Conservation (phyloP, 805 yeast species). For the Grigorovia jiainica region DNA sequence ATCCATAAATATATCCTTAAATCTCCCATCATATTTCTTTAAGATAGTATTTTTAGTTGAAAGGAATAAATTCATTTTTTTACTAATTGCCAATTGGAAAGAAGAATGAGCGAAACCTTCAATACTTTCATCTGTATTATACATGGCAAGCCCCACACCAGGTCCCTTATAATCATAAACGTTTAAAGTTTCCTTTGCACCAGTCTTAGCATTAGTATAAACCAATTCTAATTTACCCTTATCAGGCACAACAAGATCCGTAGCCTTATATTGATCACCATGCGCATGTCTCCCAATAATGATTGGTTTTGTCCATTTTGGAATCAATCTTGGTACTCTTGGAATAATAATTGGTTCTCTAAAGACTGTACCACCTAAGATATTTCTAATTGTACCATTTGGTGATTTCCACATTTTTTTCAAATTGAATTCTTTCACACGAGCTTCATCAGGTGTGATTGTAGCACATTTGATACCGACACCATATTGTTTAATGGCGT, state of each 20-base stretch:
- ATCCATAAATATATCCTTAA: conserved; percentile 69
- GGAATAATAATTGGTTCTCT: conserved; percentile 77
- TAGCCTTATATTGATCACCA: conserved; percentile 79
- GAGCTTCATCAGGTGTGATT: conserved; percentile 73
- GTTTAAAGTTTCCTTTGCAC: conserved; percentile 13
- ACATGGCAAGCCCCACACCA: conserved; percentile 77
- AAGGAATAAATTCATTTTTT: conserved; percentile 54
- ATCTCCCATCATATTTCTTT: conserved; percentile 74
- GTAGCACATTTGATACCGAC: conserved; percentile 83
- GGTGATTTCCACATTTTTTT: conserved; percentile 83
- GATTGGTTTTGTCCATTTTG: conserved; percentile 75
- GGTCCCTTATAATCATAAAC: conserved; percentile 48
- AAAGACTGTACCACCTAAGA: conserved; percentile 74
- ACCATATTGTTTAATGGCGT: conserved; percentile 63
- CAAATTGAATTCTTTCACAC: conserved; percentile 65
- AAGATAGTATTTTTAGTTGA: conserved; percentile 76
- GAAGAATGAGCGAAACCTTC: conserved; percentile 72
- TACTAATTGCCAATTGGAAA: conserved; percentile 60
- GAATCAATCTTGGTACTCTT: conserved; percentile 66
- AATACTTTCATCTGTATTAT: conserved; percentile 73
- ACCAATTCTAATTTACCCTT: conserved; percentile 55
- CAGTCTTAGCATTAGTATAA: conserved; percentile 54
- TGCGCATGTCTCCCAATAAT: conserved; percentile 81
- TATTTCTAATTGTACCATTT: conserved; percentile 76
- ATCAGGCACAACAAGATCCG: conserved; percentile 57